Evolutionary conservation across 257 asterid species (phyloP).

Genomic region (Solanum corneliomulleri): DNA sequence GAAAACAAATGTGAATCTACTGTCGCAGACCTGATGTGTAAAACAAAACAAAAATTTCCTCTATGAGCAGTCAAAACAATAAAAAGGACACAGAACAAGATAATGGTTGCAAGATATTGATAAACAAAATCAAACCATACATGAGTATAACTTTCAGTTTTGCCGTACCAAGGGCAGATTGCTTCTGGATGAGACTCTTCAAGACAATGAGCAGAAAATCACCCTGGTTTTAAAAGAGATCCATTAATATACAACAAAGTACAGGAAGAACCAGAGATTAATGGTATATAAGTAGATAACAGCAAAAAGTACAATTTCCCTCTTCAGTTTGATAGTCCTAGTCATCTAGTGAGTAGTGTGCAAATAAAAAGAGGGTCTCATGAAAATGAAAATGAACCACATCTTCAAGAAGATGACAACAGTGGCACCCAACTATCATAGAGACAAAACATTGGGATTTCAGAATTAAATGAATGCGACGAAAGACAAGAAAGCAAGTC

Average conservation of each 20-base stretch:
- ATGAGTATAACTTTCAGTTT: slow-evolving; percentile 87
- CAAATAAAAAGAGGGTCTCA: background rate
- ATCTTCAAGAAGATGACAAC: background rate
- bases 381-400: background rate
- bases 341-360: background rate
- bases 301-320: background rate
- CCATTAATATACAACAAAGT: background rate
- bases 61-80: background rate
- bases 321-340: background rate
- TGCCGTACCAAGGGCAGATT: slow-evolving; percentile 31
- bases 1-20: slow-evolving; percentile 91
- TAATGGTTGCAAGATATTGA: slow-evolving; percentile 7
- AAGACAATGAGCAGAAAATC: slow-evolving; percentile 89
- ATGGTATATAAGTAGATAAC: background rate
- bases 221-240: slow-evolving; percentile 60
- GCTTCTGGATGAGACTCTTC: slow-evolving; percentile 85
- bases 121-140: slow-evolving; percentile 36
- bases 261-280: background rate
- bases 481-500: background rate
- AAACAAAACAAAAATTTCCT: slow-evolving; percentile 8
- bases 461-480: background rate
- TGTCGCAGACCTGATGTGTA: slow-evolving; percentile 80
- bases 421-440: background rate
- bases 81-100: slow-evolving; percentile 1
- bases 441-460: background rate